Evolutionary conservation across 805 yeast species (phyloP).

Genomic region (Priceomyces melissophilus): DNA sequence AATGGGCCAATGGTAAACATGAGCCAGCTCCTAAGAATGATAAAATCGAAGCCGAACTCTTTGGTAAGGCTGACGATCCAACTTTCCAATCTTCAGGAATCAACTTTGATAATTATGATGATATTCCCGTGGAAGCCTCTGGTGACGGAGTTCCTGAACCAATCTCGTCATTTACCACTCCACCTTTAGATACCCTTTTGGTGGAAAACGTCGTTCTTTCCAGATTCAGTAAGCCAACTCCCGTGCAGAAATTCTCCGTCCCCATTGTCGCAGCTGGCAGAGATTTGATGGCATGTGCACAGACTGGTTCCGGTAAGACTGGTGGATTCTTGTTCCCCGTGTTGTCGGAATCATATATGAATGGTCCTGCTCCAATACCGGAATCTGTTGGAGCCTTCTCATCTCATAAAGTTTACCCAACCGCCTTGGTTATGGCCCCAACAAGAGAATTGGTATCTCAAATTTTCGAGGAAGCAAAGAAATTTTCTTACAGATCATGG

Average conservation of each 20-base stretch:
- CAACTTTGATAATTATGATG: conserved; percentile 97
- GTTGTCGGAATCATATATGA: conserved; percentile 80
- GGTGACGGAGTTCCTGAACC: conserved; percentile 96
- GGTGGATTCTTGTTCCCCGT: conserved; percentile 99
- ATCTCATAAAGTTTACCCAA: conserved; percentile 84
- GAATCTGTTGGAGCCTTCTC: conserved; percentile 50
- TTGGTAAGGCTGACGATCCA: conserved; percentile 76
- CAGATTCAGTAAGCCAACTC: conserved; percentile 93
- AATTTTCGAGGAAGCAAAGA: conserved; percentile 92
- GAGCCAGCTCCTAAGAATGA: conserved; percentile 73
- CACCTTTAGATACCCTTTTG: conserved; percentile 84
- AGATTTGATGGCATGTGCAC: conserved; percentile 97
- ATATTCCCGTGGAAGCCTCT: conserved; percentile 96
- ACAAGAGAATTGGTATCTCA: conserved; percentile 98
- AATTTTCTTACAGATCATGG: conserved; percentile 97
- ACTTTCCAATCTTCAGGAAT: conserved; percentile 90
- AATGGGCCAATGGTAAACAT: conserved; percentile 84
- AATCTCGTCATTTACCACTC: conserved; percentile 78
- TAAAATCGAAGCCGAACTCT: conserved; percentile 71
- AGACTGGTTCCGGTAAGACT: conserved; percentile 99
- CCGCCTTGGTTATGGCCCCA: conserved; percentile 95
- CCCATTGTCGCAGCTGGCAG: conserved; percentile 87
- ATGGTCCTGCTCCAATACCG: conserved; percentile 72
- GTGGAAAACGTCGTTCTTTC: conserved; percentile 85
- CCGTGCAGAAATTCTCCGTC: conserved; percentile 90